Base-by-base conservation (phyloP, 2,329 filamentous ascomycete species). In the Alternaria ethzedia region DNA sequence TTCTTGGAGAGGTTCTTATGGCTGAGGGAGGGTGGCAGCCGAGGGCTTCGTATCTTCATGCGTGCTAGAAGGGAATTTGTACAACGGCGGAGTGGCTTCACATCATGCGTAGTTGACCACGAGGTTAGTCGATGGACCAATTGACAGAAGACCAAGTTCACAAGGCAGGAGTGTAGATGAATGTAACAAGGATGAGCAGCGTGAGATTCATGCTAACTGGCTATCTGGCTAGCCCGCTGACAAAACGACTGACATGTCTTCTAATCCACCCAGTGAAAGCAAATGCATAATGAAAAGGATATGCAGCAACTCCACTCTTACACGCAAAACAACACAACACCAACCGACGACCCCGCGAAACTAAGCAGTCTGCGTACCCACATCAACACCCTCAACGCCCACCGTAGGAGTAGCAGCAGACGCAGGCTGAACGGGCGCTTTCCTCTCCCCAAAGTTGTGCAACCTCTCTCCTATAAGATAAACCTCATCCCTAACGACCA, bases 401-500 rank as follows among this genome's bases (percentile, higher is more conserved):
- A 11, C 36, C 36, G n/a, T 5, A 41, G 36, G 15, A 41, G n/a
- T 3, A 17, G 36, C 36, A 41, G 36, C 9, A 41, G 36, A 41
- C 64, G 56, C 66, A 44, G 20, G 56, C 57, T 13, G 49, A 36
- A 25, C 20, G 11, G 49, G 28, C 26, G 64, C 70, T 61, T 66
- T 75, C 66, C 63, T 82, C 76, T 91, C 90, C 3, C 93, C 92
- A 81, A 97, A 97, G 79, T 99, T 99, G 82, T 99, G 96, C 74
- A 99, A 81, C 63, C 94, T 84, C 82, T 99, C 95, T 3, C 96
- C 96, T 75, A 98, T 96, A 47, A 99, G 83, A 78, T 99, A 99
- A 0, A 97, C 94, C 81, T 99, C 96, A 78, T 99, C 96, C 43
- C 93, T 86, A 50, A 99, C 93, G 61, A 90, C 88, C 61, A 89